phyloP scores from a whole-genome alignment of 2,329 filamentous ascomycete species.

The Penicillium sp. region DNA sequence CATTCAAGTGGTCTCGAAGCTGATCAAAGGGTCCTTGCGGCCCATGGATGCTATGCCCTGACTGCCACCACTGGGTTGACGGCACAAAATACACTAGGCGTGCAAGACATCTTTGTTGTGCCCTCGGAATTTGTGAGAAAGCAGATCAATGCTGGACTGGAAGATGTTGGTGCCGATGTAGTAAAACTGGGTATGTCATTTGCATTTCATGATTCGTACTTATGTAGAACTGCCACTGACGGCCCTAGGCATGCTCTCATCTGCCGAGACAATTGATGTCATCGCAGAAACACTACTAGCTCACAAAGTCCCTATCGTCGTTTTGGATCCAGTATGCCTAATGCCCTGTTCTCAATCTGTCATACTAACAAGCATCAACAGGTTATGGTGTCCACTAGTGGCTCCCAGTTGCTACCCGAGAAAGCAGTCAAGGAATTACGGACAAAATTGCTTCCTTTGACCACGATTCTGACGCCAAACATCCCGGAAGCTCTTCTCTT shows the following conservation, averaged over 20 bases:
- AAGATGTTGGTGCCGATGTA: constrained; percentile 78
- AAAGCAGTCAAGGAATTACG: constrained; percentile 36
- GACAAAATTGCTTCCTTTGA: constrained; percentile 36
- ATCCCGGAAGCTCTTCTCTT: constrained; percentile 42
- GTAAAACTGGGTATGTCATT: constrained; percentile 69
- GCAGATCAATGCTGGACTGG: constrained; percentile 75
- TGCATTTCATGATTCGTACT: background rate
- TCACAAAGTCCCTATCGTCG: constrained; percentile 50
- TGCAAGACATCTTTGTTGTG: constrained; percentile 68
- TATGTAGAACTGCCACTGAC: background rate
- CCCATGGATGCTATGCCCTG: constrained; percentile 90
- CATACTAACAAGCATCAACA: constrained; percentile 31
- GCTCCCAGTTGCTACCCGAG: constrained; percentile 39
- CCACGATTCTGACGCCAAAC: constrained; percentile 42
- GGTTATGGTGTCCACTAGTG: constrained; percentile 69
- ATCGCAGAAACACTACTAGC: constrained; percentile 56
- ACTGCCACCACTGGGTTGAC: constrained; percentile 90
- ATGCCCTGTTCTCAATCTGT: constrained; percentile 12
- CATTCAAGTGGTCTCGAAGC: constrained; percentile 75
- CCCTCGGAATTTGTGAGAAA: constrained; percentile 70
- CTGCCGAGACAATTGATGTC: constrained; percentile 58
- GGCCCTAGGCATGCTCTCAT: constrained; percentile 67
- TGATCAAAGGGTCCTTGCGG: constrained; percentile 87
- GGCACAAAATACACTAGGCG: constrained; percentile 85
- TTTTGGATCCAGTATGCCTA: constrained; percentile 64